phyloP scores from a whole-genome alignment of 371 early-diverging fungal genomes.

The Conidiobolus incongruus region DNA sequence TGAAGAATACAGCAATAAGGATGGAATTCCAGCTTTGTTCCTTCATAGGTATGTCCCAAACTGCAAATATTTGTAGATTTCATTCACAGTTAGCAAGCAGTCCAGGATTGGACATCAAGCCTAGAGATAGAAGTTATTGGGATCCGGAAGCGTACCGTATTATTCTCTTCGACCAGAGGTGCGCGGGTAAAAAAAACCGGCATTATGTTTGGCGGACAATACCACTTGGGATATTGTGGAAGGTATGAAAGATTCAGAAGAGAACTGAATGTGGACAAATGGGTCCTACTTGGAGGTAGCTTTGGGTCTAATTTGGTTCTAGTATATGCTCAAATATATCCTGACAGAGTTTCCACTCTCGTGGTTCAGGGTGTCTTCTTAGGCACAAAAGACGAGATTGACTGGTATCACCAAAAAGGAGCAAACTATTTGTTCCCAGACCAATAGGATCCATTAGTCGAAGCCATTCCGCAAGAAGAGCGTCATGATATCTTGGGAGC shows the following conservation, averaged over 20 bases:
- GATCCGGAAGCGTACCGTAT: slow-evolving; percentile 28
- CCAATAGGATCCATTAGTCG: slow-evolving; percentile 24
- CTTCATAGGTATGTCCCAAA: too few species aligned
- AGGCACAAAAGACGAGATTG: slow-evolving; percentile 20
- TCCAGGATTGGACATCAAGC: slow-evolving; percentile 14
- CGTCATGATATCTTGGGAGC: slow-evolving; percentile 25
- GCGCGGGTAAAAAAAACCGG: slow-evolving; percentile 33
- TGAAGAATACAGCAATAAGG: slow-evolving; percentile 14
- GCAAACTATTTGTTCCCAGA: slow-evolving; percentile 29
- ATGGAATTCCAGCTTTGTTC: slow-evolving; percentile 21
- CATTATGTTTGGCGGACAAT: slow-evolving; percentile 22
- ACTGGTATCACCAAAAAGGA: slow-evolving; percentile 29
- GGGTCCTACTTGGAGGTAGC: slow-evolving; percentile 40
- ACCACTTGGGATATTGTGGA: slow-evolving; percentile 26
- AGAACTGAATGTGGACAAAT: slow-evolving; percentile 25
- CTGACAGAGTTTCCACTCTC: slow-evolving; percentile 25
- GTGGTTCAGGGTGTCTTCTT: slow-evolving; percentile 35
- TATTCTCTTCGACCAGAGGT: slow-evolving; percentile 34
- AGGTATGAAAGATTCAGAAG: slow-evolving; percentile 29
- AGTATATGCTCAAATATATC: slow-evolving; percentile 29
- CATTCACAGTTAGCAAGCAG: too few species aligned
- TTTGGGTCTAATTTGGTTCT: slow-evolving; percentile 19
- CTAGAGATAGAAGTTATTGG: slow-evolving; percentile 29
- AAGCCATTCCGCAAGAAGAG: slow-evolving; percentile 27
- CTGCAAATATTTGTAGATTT: too few species aligned